Evolutionary conservation across 257 asterid genomes (phyloP).

Genomic region (Coffea canephora): DNA sequence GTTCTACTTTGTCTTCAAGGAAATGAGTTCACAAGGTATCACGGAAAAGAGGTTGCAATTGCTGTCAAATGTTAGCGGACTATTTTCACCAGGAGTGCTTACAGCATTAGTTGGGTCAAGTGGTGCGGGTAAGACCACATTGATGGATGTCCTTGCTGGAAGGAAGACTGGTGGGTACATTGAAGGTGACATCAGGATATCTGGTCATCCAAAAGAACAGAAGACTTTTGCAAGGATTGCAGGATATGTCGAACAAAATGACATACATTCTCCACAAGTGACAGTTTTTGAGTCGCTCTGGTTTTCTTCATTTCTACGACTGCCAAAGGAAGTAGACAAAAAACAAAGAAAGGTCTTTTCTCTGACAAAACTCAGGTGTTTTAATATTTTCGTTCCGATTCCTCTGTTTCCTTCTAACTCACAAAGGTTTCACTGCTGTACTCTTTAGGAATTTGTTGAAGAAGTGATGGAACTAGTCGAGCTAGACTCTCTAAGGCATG

Average conservation of each 20-base stretch:
- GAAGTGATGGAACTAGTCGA: conserved; percentile 89
- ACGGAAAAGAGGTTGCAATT: conserved; percentile 72
- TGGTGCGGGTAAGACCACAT: conserved; percentile 95
- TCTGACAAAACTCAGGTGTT: not conserved
- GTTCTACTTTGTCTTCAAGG: conserved; percentile 39
- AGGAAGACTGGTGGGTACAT: conserved; percentile 84
- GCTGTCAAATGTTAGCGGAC: conserved; percentile 72
- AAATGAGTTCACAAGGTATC: conserved; percentile 71
- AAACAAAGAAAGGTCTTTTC: conserved; percentile 56
- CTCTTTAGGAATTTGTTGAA: conserved; percentile 76
- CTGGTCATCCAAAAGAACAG: conserved; percentile 80
- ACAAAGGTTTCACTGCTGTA: conserved; percentile 11
- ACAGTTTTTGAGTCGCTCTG: conserved; percentile 76
- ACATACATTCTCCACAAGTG: conserved; percentile 93
- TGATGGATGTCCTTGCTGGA: conserved; percentile 96
- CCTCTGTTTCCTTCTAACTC: not conserved
- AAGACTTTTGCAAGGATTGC: conserved; percentile 76
- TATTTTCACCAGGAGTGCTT: conserved; percentile 83
- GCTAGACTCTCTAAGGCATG: conserved; percentile 65
- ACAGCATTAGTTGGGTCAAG: conserved; percentile 90
- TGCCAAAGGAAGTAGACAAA: conserved; percentile 66
- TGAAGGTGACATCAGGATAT: conserved; percentile 79
- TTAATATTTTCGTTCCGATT: not conserved
- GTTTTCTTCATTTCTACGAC: conserved; percentile 79
- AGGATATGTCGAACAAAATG: conserved; percentile 93